Evolutionary conservation across 2,329 filamentous ascomycete species (phyloP).

Genomic region (Podosphaera xanthii): DNA sequence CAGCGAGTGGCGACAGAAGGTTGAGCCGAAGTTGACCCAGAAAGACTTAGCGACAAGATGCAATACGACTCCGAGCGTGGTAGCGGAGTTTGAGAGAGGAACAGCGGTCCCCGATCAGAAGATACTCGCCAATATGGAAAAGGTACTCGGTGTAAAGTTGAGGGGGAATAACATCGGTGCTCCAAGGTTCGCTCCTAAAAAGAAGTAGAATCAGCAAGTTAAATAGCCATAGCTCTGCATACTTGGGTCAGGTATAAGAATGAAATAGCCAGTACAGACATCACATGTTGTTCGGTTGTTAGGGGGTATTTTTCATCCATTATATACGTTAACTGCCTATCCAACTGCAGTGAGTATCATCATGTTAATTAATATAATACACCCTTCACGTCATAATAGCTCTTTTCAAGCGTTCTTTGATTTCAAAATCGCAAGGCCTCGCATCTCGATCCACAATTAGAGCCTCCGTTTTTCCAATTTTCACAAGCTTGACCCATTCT

Average conservation of each 20-base stretch:
- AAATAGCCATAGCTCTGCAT: too few relatives aligned
- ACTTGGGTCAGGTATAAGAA: too few relatives aligned
- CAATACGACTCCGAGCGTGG: conserved; percentile 60
- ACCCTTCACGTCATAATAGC: conserved; percentile 3
- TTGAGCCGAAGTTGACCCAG: conserved; percentile 90
- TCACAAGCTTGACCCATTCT: conserved; percentile 26
- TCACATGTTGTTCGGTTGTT: too few relatives aligned
- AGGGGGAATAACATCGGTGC: conserved; percentile 66
- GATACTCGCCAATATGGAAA: conserved; percentile 55
- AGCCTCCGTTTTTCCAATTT: conserved; percentile 18
- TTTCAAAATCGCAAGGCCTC: conserved; percentile 9
- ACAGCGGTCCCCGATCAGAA: conserved; percentile 63
- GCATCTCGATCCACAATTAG: conserved; percentile 21
- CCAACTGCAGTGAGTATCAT: background rate
- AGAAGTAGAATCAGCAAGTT: conserved; percentile 5
- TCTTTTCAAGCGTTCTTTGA: conserved; percentile 9
- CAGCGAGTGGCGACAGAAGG: conserved; percentile 51
- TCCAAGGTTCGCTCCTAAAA: conserved; percentile 44
- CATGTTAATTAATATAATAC: background rate
- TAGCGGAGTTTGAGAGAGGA: conserved; percentile 72
- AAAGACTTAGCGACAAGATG: conserved; percentile 69
- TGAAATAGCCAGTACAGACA: too few relatives aligned
- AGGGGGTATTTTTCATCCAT: too few relatives aligned
- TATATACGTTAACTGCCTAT: too few relatives aligned
- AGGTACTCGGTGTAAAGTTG: conserved; percentile 69